A percentile compares a stretch with the other conserved stretches of the same genome.
These are phyloP conservation scores for Malus asiatica DNA, from an alignment of 306 rosid genomes.

Conservation along the genomic window DNA sequence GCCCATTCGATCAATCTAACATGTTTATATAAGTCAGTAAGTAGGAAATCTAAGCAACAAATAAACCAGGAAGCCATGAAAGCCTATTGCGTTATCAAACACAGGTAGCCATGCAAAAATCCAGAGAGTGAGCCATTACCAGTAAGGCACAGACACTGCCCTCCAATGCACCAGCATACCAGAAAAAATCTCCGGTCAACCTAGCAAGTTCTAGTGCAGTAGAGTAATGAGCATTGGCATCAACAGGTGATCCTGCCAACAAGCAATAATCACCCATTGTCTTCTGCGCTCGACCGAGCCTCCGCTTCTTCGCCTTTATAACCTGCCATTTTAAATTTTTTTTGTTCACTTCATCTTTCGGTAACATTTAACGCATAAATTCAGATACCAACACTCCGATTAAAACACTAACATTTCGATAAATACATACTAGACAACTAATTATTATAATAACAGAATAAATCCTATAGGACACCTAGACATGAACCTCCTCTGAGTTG, in stretches of 20 bases:
- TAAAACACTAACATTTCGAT: neutral
- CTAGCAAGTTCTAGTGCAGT: conserved; percentile 88
- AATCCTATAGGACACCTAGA: conserved; percentile 81
- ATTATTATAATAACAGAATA: neutral
- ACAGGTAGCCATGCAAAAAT: neutral
- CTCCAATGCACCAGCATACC: conserved; percentile 97
- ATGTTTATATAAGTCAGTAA: conserved; percentile 6
- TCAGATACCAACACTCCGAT: neutral
- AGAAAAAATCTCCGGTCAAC: conserved; percentile 84
- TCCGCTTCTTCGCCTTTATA: conserved; percentile 89
- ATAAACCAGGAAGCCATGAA: neutral
- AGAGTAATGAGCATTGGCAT: conserved; percentile 86
- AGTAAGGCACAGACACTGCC: conserved; percentile 90
- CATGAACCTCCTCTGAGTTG: conserved; percentile 99
- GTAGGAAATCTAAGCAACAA: neutral
- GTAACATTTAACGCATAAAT: neutral
- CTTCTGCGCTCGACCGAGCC: conserved; percentile 98
- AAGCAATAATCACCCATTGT: conserved; percentile 93
- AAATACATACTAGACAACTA: neutral
- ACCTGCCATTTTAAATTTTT: conserved; percentile 38
- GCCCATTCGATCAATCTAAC: conserved; percentile 80
- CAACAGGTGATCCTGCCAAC: conserved; percentile 95
- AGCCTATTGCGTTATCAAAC: neutral
- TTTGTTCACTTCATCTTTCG: conserved; percentile 3
- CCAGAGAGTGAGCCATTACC: conserved; percentile 35